Percentiles rank a stretch among this genome's conserved stretches.
Evolutionary conservation across 2,329 filamentous ascomycete genomes (phyloP).

Genomic region (Gaeumannomyces tritici): DNA sequence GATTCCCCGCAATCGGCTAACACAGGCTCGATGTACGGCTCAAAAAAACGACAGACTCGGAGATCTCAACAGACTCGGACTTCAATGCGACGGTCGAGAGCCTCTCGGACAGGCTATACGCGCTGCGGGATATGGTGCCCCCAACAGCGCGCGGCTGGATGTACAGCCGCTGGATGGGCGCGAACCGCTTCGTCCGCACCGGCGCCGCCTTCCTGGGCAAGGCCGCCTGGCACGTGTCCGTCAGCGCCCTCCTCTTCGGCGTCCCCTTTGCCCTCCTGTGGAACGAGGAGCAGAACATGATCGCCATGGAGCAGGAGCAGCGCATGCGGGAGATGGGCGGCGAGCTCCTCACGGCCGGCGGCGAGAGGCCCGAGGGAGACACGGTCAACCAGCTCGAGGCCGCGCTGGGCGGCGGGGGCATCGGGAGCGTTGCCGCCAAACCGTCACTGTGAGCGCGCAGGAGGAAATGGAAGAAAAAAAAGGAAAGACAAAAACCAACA

Average conservation of each 20-base stretch:
- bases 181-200: conserved; percentile 46
- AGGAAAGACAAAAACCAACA: not conserved
- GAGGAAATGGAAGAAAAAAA: not conserved
- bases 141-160: conserved; percentile 62
- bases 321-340: conserved; percentile 87
- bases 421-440: conserved; percentile 31
- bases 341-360: conserved; percentile 51
- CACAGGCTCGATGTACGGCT: not conserved
- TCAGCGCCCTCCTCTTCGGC: conserved; percentile 78
- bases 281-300: conserved; percentile 90
- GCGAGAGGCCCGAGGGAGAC: conserved; percentile 20
- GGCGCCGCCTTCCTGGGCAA: conserved; percentile 68
- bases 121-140: conserved; percentile 67
- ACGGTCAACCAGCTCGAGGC: conserved; percentile 41
- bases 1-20: not conserved
- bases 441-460: conserved; percentile 35
- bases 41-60: conserved; percentile 50
- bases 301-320: conserved; percentile 97
- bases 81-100: conserved; percentile 50
- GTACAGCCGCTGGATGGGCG: conserved; percentile 46
- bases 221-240: conserved; percentile 83
- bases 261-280: conserved; percentile 91
- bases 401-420: conserved; percentile 33
- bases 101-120: conserved; percentile 59
- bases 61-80: conserved; percentile 74